Evolutionary conservation across 2,329 filamentous ascomycete species (phyloP), one percentile per base, ranked within the genome.

Genomic region (Calonectria naviculata): DNA sequence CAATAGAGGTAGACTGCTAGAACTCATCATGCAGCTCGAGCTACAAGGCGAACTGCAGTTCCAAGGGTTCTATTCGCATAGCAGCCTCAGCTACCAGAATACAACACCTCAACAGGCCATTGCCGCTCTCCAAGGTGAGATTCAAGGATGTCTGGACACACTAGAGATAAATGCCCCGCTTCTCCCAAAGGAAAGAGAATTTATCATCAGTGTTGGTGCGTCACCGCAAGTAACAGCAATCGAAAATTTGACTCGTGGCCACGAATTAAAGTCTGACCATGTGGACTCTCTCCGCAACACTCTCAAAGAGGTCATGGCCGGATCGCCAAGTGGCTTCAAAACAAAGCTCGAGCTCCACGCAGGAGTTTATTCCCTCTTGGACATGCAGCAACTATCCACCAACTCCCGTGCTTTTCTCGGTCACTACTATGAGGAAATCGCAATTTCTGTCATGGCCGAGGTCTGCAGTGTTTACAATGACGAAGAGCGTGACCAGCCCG

Each of bases 301-400:
- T 0, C 73, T 79, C 0, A 9, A 70, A 0, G 13, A 24, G 0
- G 73, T 76, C 2, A 52, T 44, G 0, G 3, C 4, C 0, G 70
- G 56, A 0, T 71, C 58, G 0, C 52, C 67, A 1, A 54, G 52
- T 0, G 77, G 74, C 2, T 56, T 80, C 0, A 42, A 67, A 0
- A 78, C 77, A 0, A 75, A 47, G 0, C 74, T 93, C 0, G 91
- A 93, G 73, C 80, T 93, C 1, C 91, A 93, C 73, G 91, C 91
- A 0, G 91, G 91, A 0, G 90, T 92, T 1, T 93, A 93, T 75
- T 88, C 91, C 0, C 79, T 91, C 6, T 84, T 93, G 6, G 91
- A 93, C 74, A 85, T 92, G 76, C 91, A 93, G 75, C 91, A 93
- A 76, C 79, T 92, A 0, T 88, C 90, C 0, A 92, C 91, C 0